Percentiles rank a stretch among this genome's conserved stretches.
Conservation (phyloP, 345 rosid genomes). For the Sonneratia alba region DNA sequence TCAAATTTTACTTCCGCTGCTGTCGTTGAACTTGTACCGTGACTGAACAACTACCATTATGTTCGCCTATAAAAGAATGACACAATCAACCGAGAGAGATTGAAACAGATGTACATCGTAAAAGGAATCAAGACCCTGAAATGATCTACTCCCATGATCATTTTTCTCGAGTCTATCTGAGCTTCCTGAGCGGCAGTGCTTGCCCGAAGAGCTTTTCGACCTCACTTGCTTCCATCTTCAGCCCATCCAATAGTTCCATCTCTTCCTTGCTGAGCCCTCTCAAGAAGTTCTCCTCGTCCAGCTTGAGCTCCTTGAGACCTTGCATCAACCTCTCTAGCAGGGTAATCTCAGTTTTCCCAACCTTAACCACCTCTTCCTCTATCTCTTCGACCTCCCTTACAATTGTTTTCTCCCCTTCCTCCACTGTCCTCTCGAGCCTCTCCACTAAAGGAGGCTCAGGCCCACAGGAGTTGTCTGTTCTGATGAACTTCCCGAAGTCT, state of each 20-base stretch:
- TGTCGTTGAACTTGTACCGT: not conserved
- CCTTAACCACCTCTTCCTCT: constrained; percentile 11
- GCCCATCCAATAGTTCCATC: constrained; percentile 50
- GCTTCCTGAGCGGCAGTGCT: constrained; percentile 61
- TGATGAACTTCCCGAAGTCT: constrained; percentile 60
- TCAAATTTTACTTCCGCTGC: not conserved
- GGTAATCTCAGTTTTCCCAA: constrained; percentile 12
- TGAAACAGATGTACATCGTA: constrained; percentile 3
- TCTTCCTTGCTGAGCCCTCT: constrained; percentile 62
- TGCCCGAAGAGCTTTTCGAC: constrained; percentile 71
- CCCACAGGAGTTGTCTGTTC: constrained; percentile 69
- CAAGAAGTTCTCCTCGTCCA: constrained; percentile 60
- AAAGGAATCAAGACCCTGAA: not conserved
- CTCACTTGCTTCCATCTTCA: constrained; percentile 78
- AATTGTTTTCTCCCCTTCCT: constrained; percentile 65
- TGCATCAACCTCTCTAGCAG: constrained; percentile 67
- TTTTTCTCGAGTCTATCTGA: constrained; percentile 30
- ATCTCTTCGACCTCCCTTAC: constrained; percentile 63
- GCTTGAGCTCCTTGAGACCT: constrained; percentile 59
- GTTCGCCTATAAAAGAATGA: not conserved
- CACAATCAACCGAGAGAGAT: not conserved
- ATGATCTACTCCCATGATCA: not conserved
- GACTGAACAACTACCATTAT: not conserved
- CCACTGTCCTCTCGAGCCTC: constrained; percentile 85
- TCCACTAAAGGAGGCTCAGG: constrained; percentile 90